Evolutionary conservation across 148 eudicot species (phyloP).

Genomic region (Suaeda aralocaspica): DNA sequence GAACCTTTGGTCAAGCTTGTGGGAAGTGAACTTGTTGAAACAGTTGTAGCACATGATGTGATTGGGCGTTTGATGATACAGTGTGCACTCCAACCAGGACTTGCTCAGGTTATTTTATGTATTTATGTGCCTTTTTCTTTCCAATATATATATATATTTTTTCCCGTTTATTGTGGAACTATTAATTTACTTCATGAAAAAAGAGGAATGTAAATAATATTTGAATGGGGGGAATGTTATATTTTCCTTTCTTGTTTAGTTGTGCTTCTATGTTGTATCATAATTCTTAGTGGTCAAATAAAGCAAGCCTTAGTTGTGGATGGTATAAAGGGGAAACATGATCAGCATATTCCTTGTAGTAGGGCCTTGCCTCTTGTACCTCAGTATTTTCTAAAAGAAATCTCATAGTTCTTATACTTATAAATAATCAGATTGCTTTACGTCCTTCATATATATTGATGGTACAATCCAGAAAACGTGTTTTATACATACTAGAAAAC

Average conservation of each 20-base stretch:
- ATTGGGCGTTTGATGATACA: slow-evolving; percentile 97
- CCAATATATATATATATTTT: background rate
- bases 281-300: too few species aligned
- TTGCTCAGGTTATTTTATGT: slow-evolving; percentile 70
- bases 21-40: slow-evolving; percentile 85
- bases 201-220: background rate
- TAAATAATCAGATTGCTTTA: too few species aligned
- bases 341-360: too few species aligned
- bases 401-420: background rate
- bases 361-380: background rate
- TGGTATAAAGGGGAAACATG: too few species aligned
- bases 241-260: background rate
- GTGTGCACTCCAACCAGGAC: slow-evolving; percentile 98
- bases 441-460: background rate
- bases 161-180: background rate
- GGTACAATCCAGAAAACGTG: background rate
- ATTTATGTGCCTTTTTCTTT: background rate
- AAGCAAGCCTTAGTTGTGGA: too few species aligned
- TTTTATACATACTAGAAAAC: background rate
- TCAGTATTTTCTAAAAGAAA: too few species aligned
- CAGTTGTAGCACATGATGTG: slow-evolving; percentile 96
- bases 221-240: background rate
- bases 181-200: background rate
- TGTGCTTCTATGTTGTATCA: background rate
- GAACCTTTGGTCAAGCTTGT: slow-evolving; percentile 96